Base-by-base conservation (phyloP, 2,329 filamentous ascomycete species). In the Colletotrichum simmondsii region DNA sequence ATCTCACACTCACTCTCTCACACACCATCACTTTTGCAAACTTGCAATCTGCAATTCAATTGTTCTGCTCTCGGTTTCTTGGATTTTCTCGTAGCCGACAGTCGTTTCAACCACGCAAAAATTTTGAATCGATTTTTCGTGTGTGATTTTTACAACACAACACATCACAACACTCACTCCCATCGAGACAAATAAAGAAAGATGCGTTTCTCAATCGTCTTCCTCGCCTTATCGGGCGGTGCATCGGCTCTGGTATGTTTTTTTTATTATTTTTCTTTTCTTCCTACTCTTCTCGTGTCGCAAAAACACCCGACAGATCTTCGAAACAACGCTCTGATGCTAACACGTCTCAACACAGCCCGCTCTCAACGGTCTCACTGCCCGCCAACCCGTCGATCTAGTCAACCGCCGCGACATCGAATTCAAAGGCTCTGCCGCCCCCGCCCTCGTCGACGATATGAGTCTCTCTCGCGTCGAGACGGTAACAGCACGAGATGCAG, bases 211-310 rank as follows among this genome's bases (percentile, higher is more conserved):
- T 72, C 66, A 11, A 37, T 70, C n/a, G 16, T 70, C 16, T 22
- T 69, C 6, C 70, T 72, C 28, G 70, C 70, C 60, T 52, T 72
- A 46, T 61, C 70, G 28, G 49, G 70, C 60, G 49, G 66, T 49
- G 70, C 66, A 61, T 70, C 54, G 10, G 66, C 70, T 26, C 49
- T 72, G 70, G 70, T 72, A 70, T 2, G 70, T 58, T 32, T 32
- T 32, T 4, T 10, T 8, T 58, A 11, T 32, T 32, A 1, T 10
- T 8, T 11, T 3, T 3, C 30, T 63, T 37, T 10, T 12, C 14
- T 4, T 42, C 14, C 14, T 6, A 35, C 16, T 22, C 3, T 8
- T 8, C n/a, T 30, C 30, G 1, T 26, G 30, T 32, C 10, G 30
- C 30, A 32, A 32, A 8, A 19, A 46, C 42, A n/a, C 26, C 7